phyloP scores from a whole-genome alignment of 768 basidiomycete species.

The Termitomyces sp. region DNA sequence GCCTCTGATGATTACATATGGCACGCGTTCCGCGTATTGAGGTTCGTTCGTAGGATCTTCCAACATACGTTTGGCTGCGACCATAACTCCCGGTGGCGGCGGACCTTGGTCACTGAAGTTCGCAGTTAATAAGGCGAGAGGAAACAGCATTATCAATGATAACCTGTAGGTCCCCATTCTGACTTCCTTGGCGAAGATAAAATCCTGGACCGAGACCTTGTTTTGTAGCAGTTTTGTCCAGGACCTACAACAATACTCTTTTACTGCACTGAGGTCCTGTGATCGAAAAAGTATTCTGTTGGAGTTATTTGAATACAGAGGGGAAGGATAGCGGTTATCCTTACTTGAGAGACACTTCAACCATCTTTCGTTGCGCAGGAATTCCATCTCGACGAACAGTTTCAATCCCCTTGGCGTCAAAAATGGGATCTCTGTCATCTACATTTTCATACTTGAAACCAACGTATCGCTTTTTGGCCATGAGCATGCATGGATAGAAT shows the following conservation, averaged over 20 bases:
- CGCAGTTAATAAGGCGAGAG: background rate
- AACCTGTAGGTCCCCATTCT: constrained; percentile 91
- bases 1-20: constrained; percentile 79
- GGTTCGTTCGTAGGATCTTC: constrained; percentile 78
- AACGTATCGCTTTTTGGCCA: constrained; percentile 98
- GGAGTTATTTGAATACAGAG: background rate
- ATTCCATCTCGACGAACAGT: constrained; percentile 92
- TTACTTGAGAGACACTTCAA: constrained; percentile 84
- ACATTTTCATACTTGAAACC: constrained; percentile 91
- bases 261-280: constrained; percentile 85
- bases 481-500: constrained; percentile 89
- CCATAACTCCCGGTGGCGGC: constrained; percentile 88
- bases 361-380: constrained; percentile 88
- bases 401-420: constrained; percentile 98
- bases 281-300: constrained; percentile 83
- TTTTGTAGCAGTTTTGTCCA: constrained; percentile 85
- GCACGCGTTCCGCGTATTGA: constrained; percentile 91
- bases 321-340: constrained; percentile 8
- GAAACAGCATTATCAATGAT: constrained; percentile 4
- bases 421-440: constrained; percentile 71
- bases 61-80: constrained; percentile 72
- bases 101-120: constrained; percentile 64
- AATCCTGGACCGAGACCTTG: constrained; percentile 82
- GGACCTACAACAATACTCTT: constrained; percentile 77
- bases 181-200: constrained; percentile 93